Evolutionary conservation across 179 eudicot genomes (phyloP), one percentile per base, ranked within the genome.

Genomic region (Nepenthes alata): DNA sequence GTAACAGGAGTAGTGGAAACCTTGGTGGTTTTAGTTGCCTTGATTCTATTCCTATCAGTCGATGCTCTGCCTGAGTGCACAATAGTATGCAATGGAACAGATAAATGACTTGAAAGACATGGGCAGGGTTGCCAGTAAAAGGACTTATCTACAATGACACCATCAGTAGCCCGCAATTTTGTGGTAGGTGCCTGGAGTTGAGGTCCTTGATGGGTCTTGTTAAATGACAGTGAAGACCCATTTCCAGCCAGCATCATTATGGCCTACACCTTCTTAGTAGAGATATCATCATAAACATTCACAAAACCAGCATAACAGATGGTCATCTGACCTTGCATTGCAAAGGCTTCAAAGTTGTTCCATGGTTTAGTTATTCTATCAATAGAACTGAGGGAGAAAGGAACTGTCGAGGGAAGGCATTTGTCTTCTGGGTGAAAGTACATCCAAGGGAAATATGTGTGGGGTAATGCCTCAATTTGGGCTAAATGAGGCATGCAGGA

Each of bases 201-300:
- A 62, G 67, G 63, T 61, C 66, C 74, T 57, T 75, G 25, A 16
- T 16, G 25, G 25, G 25, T 16, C 25, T 16, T 16, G 25, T 16
- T 16, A 16, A 16, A 16, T 16, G 25, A 16, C 25, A 16, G 25
- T 16, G 25, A 16, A 16, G 25, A 16, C 25, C 25, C 25, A 16
- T 66, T 78, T 47, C 76, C 83, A 62, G 88, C 88, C 73, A 83
- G 72, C 59, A 76, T 16, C 80, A 80, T 78, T 59, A 81, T 78
- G 36, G 83, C 88, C 68, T 83, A 81, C 63, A 80, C 88, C 88
- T 78, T 78, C 75, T 83, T 83, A 47, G 88, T 83, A 47, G 85
- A 75, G 59, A 83, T 68, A 65, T 69, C 76, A 55, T 76, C 78
- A 41, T 66, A 83, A 53, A 81, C 85, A 51, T 63, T 70, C 62